Evolutionary conservation across 345 rosid species (phyloP).

Genomic region (Microthlaspi erraticum): DNA sequence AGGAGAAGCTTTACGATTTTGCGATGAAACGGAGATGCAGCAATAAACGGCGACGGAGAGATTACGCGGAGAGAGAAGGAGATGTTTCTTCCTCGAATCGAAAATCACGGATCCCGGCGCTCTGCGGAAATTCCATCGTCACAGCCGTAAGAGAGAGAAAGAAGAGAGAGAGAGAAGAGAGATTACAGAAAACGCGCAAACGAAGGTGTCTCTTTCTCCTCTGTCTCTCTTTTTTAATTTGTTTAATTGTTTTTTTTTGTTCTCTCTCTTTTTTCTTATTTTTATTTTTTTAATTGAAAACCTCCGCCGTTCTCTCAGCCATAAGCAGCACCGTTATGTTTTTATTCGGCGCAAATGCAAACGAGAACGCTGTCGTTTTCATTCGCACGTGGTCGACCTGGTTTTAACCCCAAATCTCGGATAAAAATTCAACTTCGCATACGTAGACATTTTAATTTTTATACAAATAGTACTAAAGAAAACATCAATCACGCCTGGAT

Average conservation of each 20-base stretch:
- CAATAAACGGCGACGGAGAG: slow-evolving; percentile 34
- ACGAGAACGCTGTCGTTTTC: slow-evolving; percentile 29
- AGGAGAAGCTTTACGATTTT: slow-evolving; percentile 36
- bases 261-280: neutral
- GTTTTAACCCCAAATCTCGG: slow-evolving; percentile 39
- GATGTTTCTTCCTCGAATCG: slow-evolving; percentile 48
- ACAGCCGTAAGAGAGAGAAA: slow-evolving; percentile 31
- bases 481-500: slow-evolving; percentile 6
- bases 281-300: slow-evolving; percentile 22
- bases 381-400: slow-evolving; percentile 45
- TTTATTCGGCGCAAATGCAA: slow-evolving; percentile 28
- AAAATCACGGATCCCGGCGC: slow-evolving; percentile 63
- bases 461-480: neutral
- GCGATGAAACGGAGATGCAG: slow-evolving; percentile 23
- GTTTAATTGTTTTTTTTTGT: neutral
- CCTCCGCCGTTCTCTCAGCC: slow-evolving; percentile 40
- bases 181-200: slow-evolving; percentile 47
- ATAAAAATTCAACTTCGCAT: slow-evolving; percentile 26
- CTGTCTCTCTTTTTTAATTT: slow-evolving; percentile 28
- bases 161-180: slow-evolving; percentile 16
- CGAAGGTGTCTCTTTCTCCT: slow-evolving; percentile 49
- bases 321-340: slow-evolving; percentile 37
- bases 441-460: slow-evolving; percentile 35
- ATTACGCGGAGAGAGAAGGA: slow-evolving; percentile 42
- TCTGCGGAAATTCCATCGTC: slow-evolving; percentile 53